Base-by-base conservation (phyloP, 805 yeast genomes). In the Lipomyces sp. region DNA sequence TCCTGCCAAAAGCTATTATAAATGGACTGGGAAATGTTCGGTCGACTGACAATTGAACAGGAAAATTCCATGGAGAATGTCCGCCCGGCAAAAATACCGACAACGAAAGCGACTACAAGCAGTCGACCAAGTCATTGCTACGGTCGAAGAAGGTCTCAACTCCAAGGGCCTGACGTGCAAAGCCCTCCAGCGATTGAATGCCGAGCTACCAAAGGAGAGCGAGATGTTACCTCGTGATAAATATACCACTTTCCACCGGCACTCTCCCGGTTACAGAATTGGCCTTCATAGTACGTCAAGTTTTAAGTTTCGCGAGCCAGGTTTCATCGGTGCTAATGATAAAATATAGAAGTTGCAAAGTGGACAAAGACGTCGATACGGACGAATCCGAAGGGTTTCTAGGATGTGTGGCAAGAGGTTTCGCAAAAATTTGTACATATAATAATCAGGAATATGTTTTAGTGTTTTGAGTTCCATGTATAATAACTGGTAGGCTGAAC, bases 171-270 rank as follows among this genome's bases (percentile, higher is more conserved):
- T 77, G 69, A 56, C 63, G 2, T 37, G 60, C 34, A 50, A 61
- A 32, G 35, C 32, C 15, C 61, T 72, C 29, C 71, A 64, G 13
- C 48, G 64, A 45, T 33, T 69, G 10, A 57, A 48, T n/a, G 79
- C 79, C 74, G 79, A 80, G 29, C 76, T 89, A 74, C 97, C 98
- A 51, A 89, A 86, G 74, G 97, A 92, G 74, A 71, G 77, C 42
- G 92, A 92, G 67, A 93, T 94, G 98, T 74, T 78, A 0, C 82
- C 97, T 6, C 82, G 79, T 70, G 96, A 95, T 79, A 94, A 94
- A 78, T 95, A 95, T 79, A 87, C 96, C 57, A 88, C 92, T 1
- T 94, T 90, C 80, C 87, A 86, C 79, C 89, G 85, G 77, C 86
- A 86, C 73, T 84, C 87, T 13, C 86, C 83, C 74, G 88, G 87